These are phyloP conservation scores for Sugiyamaella xylanicola DNA, from an alignment of 1,139 yeast species.

Conservation along the genomic window DNA sequence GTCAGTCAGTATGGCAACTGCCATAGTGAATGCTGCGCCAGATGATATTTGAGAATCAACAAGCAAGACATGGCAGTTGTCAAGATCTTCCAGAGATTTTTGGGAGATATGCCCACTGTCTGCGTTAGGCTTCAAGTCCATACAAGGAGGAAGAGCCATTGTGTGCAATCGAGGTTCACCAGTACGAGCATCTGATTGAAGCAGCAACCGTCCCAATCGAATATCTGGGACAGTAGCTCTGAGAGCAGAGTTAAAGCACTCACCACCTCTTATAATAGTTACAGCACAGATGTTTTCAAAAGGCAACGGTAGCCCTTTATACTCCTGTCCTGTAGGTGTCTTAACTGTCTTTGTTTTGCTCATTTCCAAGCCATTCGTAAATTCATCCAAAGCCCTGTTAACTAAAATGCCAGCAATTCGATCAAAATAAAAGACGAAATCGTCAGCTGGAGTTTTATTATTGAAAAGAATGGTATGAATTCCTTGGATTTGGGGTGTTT, in stretches of 20 bases:
- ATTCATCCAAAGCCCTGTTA: constrained; percentile 72
- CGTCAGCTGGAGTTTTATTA: constrained; percentile 60
- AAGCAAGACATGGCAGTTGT: constrained; percentile 56
- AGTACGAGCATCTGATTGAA: constrained; percentile 82
- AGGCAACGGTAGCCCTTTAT: constrained; percentile 48
- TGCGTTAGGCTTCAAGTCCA: constrained; percentile 32
- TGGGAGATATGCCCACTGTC: constrained; percentile 25
- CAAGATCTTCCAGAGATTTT: constrained; percentile 23
- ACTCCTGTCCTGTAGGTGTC: constrained; percentile 51
- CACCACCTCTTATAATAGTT: constrained; percentile 86
- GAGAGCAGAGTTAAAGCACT: constrained; percentile 80
- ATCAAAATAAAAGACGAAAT: constrained; percentile 83
- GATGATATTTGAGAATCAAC: constrained; percentile 88
- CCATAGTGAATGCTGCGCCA: constrained; percentile 96
- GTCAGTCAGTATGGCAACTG: constrained; percentile 81
- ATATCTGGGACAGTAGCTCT: constrained; percentile 76
- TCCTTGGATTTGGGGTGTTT: constrained; percentile 69
- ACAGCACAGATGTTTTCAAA: constrained; percentile 65
- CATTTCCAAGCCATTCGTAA: constrained; percentile 81
- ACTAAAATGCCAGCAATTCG: constrained; percentile 72
- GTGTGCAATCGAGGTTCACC: constrained; percentile 94
- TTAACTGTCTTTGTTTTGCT: constrained; percentile 66
- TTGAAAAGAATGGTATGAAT: constrained; percentile 71
- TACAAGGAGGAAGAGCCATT: constrained; percentile 56
- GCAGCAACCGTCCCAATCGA: constrained; percentile 76